Percentiles rank a stretch among this genome's conserved stretches.
These are phyloP conservation scores for Cercospora canescens DNA, from an alignment of 2,329 filamentous ascomycete genomes.

Conservation along the genomic window DNA sequence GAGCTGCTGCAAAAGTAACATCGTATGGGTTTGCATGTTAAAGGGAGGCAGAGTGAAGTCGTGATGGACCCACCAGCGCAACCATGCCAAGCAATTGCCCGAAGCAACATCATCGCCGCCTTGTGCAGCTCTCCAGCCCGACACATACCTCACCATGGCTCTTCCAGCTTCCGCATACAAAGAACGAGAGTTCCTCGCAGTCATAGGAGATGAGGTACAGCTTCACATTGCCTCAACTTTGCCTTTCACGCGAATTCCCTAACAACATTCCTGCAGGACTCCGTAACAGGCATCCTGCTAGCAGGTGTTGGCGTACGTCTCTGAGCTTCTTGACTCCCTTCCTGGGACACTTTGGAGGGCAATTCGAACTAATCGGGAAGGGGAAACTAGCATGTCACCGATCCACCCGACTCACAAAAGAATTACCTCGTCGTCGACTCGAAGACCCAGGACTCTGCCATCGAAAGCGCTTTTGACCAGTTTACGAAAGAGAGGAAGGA, in stretches of 20 bases:
- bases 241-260: not conserved
- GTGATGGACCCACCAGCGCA: not conserved
- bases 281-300: slow-evolving; percentile 90
- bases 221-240: not conserved
- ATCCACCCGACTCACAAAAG: slow-evolving; percentile 85
- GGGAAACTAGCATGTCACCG: slow-evolving; percentile 74
- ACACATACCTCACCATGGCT: slow-evolving; percentile 51
- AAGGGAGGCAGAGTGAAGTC: not conserved
- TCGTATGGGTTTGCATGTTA: not conserved
- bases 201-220: slow-evolving; percentile 91
- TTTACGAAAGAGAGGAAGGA: slow-evolving; percentile 92
- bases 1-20: not conserved
- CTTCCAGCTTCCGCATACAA: slow-evolving; percentile 61
- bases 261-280: slow-evolving; percentile 63
- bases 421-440: slow-evolving; percentile 96
- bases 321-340: not conserved
- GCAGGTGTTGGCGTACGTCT: slow-evolving; percentile 85
- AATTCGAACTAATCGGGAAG: not conserved
- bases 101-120: slow-evolving; percentile 1
- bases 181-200: slow-evolving; percentile 93
- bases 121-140: not conserved
- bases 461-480: slow-evolving; percentile 85
- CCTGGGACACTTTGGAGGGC: not conserved
- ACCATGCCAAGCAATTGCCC: not conserved
- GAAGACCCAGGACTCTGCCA: slow-evolving; percentile 86